phyloP scores from a whole-genome alignment of 345 rosid genomes.

The Raphanus sativus region DNA sequence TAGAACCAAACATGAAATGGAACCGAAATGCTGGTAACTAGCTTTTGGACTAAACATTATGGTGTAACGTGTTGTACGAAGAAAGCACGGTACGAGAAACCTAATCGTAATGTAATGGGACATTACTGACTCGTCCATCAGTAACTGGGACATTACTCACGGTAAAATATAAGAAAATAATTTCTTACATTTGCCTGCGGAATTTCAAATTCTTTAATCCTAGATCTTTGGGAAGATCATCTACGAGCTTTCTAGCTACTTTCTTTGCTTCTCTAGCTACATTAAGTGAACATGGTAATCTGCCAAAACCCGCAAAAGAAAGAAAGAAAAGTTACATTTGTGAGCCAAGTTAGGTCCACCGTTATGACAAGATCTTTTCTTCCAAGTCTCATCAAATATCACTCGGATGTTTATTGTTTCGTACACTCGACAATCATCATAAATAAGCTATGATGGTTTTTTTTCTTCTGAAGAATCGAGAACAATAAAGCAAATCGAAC shows the following conservation, averaged over 20 bases:
- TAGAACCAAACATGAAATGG: not conserved
- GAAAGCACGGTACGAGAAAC: not conserved
- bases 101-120: not conserved
- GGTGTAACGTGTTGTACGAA: not conserved
- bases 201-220: not conserved
- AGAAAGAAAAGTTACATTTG: conserved; percentile 4
- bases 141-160: not conserved
- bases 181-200: not conserved
- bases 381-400: conserved; percentile 18
- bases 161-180: not conserved
- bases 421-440: conserved; percentile 23
- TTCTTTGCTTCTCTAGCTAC: not conserved
- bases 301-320: not conserved
- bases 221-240: not conserved
- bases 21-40: not conserved
- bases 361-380: conserved; percentile 18
- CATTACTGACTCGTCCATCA: not conserved
- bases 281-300: not conserved
- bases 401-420: conserved; percentile 22
- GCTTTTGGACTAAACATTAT: not conserved
- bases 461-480: not conserved
- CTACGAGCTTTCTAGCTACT: not conserved
- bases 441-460: not conserved
- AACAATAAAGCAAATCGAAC: not conserved
- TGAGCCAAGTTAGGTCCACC: conserved; percentile 36